Percentiles rank a stretch among this genome's conserved stretches.
These are phyloP conservation scores for Cantharellus cinnabarinus DNA, from an alignment of 768 basidiomycete species.

Conservation along the genomic window DNA sequence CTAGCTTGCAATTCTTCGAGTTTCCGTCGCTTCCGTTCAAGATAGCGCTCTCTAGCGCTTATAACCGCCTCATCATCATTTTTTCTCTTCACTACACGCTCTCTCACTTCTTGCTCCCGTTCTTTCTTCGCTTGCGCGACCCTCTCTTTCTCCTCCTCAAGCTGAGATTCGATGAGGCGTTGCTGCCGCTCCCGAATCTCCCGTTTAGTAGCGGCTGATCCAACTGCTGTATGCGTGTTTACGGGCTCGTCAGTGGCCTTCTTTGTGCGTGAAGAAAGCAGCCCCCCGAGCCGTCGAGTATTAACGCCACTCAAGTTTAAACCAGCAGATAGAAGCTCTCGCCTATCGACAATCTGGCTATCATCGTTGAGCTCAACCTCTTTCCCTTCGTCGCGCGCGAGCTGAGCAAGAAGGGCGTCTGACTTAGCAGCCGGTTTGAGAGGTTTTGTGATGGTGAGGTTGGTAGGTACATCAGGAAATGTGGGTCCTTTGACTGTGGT, in stretches of 20 bases:
- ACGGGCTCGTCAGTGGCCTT: constrained; percentile 16
- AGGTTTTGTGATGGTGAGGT: constrained; percentile 61
- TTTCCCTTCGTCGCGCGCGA: constrained; percentile 56
- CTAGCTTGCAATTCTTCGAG: constrained; percentile 24
- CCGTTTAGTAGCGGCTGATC: constrained; percentile 53
- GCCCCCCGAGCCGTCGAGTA: constrained; percentile 45
- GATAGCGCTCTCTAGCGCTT: constrained; percentile 52
- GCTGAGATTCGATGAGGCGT: constrained; percentile 55
- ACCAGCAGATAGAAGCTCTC: constrained; percentile 77
- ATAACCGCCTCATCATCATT: constrained; percentile 58
- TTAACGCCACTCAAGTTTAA: constrained; percentile 75
- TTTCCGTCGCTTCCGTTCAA: constrained; percentile 60
- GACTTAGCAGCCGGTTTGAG: constrained; percentile 24
- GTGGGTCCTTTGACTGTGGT: constrained; percentile 14
- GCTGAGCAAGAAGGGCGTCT: constrained; percentile 51
- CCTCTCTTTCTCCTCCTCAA: constrained; percentile 53
- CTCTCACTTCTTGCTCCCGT: constrained; percentile 42
- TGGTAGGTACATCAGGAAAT: constrained; percentile 23
- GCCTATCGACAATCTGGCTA: constrained; percentile 91
- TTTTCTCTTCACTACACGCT: constrained; percentile 46
- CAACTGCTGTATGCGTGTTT: constrained; percentile 54
- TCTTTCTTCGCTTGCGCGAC: constrained; percentile 33
- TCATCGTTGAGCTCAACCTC: constrained; percentile 90
- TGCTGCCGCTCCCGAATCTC: constrained; percentile 75
- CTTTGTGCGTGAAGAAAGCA: constrained; percentile 15